phyloP scores from a whole-genome alignment of 805 yeast species.

The Hanseniaspora hatyaiensis region DNA sequence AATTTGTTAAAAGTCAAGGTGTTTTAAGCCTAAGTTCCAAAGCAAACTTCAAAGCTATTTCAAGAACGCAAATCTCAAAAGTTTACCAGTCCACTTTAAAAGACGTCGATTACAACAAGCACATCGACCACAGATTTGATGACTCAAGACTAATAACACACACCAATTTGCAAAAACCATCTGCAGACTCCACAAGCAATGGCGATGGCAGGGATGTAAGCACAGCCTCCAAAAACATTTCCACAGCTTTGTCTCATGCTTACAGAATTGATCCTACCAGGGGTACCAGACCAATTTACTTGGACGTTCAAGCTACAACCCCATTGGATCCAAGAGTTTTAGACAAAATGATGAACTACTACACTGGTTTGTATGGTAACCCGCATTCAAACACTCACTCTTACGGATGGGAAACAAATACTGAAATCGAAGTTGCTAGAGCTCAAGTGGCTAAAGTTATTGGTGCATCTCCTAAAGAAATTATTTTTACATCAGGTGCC shows the following conservation, averaged over 20 bases:
- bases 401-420: constrained; percentile 98
- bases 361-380: constrained; percentile 90
- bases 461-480: constrained; percentile 91
- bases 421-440: constrained; percentile 80
- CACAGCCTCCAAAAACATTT: constrained; percentile 15
- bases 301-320: constrained; percentile 97
- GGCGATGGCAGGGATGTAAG: constrained; percentile 21
- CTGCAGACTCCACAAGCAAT: constrained; percentile 19
- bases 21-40: not conserved
- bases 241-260: constrained; percentile 30
- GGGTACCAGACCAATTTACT: constrained; percentile 82
- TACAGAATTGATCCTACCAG: constrained; percentile 33
- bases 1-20: not conserved
- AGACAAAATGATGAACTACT: constrained; percentile 73
- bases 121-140: constrained; percentile 16
- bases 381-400: constrained; percentile 96
- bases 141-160: constrained; percentile 19
- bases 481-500: constrained; percentile 94
- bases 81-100: constrained; percentile 1
- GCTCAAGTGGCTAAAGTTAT: constrained; percentile 70
- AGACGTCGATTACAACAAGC: constrained; percentile 7
- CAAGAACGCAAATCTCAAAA: not conserved
- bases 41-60: not conserved
- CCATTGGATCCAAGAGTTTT: constrained; percentile 95
- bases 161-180: constrained; percentile 21